Conservation (phyloP, 345 rosid species). For the Eucalyptus paniculata region DNA sequence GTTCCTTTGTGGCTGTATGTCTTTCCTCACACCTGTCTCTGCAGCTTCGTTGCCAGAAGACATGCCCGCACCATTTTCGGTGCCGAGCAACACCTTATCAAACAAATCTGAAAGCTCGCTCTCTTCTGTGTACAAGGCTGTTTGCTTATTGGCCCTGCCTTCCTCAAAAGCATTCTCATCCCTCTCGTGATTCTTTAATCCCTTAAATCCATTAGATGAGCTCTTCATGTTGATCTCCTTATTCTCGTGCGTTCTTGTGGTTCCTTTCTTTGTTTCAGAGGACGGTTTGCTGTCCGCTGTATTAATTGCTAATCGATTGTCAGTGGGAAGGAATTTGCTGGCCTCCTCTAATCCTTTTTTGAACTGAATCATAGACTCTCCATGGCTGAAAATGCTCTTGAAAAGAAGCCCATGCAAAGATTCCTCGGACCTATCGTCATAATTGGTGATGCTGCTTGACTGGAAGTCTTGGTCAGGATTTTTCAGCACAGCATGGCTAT, state of each 20-base stretch:
- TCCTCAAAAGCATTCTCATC: slow-evolving; percentile 31
- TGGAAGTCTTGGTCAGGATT: background rate
- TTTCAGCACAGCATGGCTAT: background rate
- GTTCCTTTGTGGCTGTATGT: slow-evolving; percentile 5
- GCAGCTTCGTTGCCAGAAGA: background rate
- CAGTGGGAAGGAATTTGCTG: slow-evolving; percentile 64
- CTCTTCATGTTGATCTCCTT: background rate
- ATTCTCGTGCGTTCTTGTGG: background rate
- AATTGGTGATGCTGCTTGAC: background rate
- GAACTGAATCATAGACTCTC: slow-evolving; percentile 48
- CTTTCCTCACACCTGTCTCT: background rate
- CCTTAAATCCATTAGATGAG: slow-evolving; percentile 2
- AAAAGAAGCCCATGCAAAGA: slow-evolving; percentile 33
- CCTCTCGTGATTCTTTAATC: slow-evolving; percentile 38
- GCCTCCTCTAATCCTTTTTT: slow-evolving; percentile 80
- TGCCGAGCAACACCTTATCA: slow-evolving; percentile 45
- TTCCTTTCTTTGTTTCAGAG: background rate
- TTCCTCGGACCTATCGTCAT: slow-evolving; percentile 6
- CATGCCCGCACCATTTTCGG: background rate
- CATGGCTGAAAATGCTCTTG: slow-evolving; percentile 38
- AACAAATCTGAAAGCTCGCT: slow-evolving; percentile 43
- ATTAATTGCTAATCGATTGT: slow-evolving; percentile 20
- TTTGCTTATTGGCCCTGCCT: slow-evolving; percentile 50
- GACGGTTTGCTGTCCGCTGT: slow-evolving; percentile 2
- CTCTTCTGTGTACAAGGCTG: slow-evolving; percentile 31